A percentile compares a stretch with the other conserved stretches of the same genome.
phyloP scores from a whole-genome alignment of 495 filamentous ascomycete species.

The Hyaloscypha bicolor region DNA sequence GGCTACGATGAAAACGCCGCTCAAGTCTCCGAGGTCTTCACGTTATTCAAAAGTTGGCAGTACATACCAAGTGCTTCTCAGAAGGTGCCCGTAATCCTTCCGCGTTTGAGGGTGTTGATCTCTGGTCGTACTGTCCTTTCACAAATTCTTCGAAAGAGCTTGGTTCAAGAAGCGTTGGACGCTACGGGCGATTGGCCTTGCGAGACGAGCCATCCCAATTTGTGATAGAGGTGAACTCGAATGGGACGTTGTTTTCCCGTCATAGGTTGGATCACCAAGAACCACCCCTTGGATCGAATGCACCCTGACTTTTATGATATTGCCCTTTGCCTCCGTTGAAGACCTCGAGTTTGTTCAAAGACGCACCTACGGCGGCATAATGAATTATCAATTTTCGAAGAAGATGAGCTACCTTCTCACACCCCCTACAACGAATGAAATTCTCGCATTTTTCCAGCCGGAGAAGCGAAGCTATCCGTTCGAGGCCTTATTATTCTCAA shows the following conservation, averaged over 20 bases:
- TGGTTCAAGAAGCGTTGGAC: slow-evolving; percentile 15
- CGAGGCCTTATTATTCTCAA: slow-evolving; percentile 11
- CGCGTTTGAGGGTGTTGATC: not conserved
- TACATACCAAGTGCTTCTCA: not conserved
- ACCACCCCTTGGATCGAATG: not conserved
- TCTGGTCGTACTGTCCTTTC: not conserved
- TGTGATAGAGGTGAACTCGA: slow-evolving; percentile 10
- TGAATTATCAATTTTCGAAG: not conserved
- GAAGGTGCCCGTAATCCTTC: not conserved
- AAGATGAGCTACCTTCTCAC: too few species aligned
- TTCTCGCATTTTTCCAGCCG: not conserved
- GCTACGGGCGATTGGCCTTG: slow-evolving; percentile 3
- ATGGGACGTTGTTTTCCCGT: slow-evolving; percentile 8
- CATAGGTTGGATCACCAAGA: slow-evolving; percentile 1
- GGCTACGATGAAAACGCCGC: not conserved
- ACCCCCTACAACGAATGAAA: not conserved
- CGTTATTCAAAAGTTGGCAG: not conserved
- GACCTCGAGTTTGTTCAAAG: not conserved
- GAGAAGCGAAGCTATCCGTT: not conserved
- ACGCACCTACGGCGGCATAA: not conserved
- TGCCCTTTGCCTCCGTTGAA: not conserved
- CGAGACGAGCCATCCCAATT: not conserved
- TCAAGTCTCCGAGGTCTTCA: not conserved
- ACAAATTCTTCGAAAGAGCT: not conserved
- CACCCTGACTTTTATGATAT: slow-evolving; percentile 1